Conservation (phyloP, 1,139 yeast genomes). For the Blastobotrys malaysiensis region DNA sequence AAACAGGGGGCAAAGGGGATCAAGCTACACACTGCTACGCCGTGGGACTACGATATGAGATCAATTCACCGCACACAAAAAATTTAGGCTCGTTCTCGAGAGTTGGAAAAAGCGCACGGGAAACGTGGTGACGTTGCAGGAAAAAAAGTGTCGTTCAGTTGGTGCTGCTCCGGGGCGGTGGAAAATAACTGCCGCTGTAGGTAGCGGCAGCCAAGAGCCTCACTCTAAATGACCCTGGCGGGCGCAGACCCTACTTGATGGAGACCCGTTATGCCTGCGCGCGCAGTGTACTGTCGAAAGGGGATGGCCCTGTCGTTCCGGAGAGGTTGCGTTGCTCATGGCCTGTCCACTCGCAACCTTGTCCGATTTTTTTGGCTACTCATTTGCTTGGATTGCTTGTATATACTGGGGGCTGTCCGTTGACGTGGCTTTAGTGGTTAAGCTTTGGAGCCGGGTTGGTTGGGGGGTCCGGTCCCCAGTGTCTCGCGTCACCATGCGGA, state of each 20-base stretch:
- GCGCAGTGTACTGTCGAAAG: neutral
- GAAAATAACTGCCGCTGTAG: neutral
- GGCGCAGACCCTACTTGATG: neutral
- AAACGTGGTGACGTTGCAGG: slow-evolving; percentile 1
- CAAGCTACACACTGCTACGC: neutral
- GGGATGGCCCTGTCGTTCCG: too few species aligned
- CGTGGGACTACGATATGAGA: neutral
- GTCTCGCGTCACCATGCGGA: neutral
- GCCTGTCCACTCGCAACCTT: too few species aligned
- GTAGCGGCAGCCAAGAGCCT: neutral
- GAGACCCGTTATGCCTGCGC: neutral
- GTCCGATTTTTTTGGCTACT: too few species aligned
- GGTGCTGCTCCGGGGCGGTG: neutral
- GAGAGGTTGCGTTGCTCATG: too few species aligned
- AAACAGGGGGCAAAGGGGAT: neutral
- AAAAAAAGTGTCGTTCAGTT: neutral
- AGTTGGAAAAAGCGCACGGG: neutral
- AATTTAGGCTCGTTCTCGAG: too few species aligned
- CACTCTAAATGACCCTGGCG: neutral
- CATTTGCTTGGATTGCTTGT: too few species aligned
- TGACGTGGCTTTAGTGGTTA: neutral
- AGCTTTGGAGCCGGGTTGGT: neutral
- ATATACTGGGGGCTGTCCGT: neutral
- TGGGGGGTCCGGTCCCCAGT: neutral
- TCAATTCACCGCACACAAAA: neutral